These are phyloP conservation scores for Pyrenophora graminea DNA, from an alignment of 2,329 filamentous ascomycete species.

Conservation along the genomic window DNA sequence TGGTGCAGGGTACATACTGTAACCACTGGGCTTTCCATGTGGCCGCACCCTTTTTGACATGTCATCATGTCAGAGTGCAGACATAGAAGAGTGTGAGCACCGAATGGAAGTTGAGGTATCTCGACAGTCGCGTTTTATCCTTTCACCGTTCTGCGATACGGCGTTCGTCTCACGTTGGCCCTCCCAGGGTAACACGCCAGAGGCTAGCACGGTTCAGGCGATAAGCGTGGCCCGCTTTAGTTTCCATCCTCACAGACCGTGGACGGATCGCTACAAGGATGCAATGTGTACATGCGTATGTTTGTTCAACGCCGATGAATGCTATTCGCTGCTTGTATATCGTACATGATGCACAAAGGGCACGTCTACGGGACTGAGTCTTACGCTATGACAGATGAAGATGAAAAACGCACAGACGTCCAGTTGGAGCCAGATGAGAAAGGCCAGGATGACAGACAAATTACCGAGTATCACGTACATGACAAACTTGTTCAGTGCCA, in stretches of 20 bases:
- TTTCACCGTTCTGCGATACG: neutral
- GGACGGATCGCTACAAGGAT: neutral
- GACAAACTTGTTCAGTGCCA: constrained; percentile 26
- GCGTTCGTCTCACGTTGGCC: neutral
- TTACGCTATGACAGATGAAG: neutral
- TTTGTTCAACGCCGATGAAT: neutral
- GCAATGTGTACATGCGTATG: neutral
- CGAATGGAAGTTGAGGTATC: neutral
- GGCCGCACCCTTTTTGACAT: no score
- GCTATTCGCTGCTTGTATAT: neutral
- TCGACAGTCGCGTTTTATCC: neutral
- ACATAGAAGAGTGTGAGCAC: neutral
- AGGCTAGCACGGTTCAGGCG: neutral
- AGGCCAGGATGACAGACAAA: neutral
- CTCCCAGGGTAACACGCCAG: neutral
- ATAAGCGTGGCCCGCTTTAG: no score
- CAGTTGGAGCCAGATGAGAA: neutral
- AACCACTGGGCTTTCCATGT: no score
- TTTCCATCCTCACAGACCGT: no score
- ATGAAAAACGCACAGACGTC: neutral
- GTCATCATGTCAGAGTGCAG: no score
- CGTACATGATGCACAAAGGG: neutral
- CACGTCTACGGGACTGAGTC: neutral
- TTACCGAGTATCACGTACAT: neutral
- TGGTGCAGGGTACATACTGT: no score